phyloP scores from a whole-genome alignment of 78 protist genomes.

The Dictyostelium intermedium region DNA sequence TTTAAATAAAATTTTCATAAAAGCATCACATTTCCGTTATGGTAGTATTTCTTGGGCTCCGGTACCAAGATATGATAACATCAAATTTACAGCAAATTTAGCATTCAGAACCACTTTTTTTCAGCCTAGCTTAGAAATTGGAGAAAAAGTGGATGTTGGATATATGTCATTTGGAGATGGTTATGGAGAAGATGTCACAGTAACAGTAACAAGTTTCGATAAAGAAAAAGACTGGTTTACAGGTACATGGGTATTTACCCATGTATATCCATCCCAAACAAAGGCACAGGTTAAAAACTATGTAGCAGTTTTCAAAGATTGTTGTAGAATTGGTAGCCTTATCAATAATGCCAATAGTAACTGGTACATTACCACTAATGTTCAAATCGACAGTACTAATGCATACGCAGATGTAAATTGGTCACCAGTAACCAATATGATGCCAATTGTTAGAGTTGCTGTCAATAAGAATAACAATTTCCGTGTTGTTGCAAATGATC shows the following conservation, averaged over 20 bases:
- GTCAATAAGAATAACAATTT: background rate
- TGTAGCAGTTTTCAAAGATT: background rate
- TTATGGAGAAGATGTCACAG: background rate
- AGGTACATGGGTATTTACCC: background rate
- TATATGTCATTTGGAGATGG: background rate
- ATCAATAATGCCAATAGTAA: background rate
- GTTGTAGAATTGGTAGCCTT: slow-evolving; percentile 11
- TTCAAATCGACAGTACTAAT: background rate
- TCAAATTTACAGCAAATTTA: background rate
- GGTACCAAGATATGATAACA: background rate
- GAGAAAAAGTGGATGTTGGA: background rate
- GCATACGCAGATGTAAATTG: background rate
- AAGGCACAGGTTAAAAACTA: background rate
- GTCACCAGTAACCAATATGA: background rate
- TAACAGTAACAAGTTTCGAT: background rate
- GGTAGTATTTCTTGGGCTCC: background rate
- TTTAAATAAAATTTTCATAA: background rate
- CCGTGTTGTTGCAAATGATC: background rate
- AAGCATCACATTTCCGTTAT: slow-evolving; percentile 16
- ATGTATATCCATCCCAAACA: background rate
- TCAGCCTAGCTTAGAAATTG: background rate
- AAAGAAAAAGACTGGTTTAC: slow-evolving; percentile 18
- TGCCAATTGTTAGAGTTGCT: background rate
- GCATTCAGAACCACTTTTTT: background rate
- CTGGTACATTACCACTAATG: background rate